Conservation (phyloP, 257 asterid genomes). For the Nicotiana tabacum region DNA sequence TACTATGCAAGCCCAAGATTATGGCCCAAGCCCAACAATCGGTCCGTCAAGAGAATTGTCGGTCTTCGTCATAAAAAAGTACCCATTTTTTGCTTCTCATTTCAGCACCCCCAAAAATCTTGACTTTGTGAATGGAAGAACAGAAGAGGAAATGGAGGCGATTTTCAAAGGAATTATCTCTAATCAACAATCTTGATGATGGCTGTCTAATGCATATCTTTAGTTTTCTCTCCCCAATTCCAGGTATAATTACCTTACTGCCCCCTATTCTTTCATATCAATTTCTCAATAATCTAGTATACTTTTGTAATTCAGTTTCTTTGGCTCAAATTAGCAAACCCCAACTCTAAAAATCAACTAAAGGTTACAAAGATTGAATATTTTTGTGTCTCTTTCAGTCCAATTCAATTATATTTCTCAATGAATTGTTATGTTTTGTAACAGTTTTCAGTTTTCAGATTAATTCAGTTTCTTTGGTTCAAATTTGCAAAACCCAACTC, state of each 20-base stretch:
- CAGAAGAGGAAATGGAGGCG: conserved; percentile 1
- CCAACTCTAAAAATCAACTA: neutral
- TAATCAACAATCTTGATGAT: conserved; percentile 71
- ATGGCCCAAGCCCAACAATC: neutral
- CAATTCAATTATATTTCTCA: neutral
- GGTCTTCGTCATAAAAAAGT: neutral
- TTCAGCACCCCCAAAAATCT: neutral
- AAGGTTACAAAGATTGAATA: neutral
- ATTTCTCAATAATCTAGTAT: neutral
- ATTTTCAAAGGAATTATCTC: neutral
- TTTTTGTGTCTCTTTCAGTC: neutral
- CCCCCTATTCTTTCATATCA: neutral
- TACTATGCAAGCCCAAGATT: neutral
- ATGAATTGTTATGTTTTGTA: neutral
- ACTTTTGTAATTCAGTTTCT: neutral
- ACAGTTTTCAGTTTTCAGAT: neutral
- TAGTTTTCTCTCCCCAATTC: conserved; percentile 86
- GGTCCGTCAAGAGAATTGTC: neutral
- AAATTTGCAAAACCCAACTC: neutral
- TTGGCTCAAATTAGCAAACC: neutral
- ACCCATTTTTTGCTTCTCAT: neutral
- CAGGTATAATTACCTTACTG: conserved; percentile 40
- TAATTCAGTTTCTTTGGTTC: neutral
- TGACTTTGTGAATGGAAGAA: neutral
- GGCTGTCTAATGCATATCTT: conserved; percentile 95